Evolutionary conservation across 371 early-diverging fungal genomes (phyloP), one percentile per base, ranked within the genome.

Genomic region (Coemansia sp.): DNA sequence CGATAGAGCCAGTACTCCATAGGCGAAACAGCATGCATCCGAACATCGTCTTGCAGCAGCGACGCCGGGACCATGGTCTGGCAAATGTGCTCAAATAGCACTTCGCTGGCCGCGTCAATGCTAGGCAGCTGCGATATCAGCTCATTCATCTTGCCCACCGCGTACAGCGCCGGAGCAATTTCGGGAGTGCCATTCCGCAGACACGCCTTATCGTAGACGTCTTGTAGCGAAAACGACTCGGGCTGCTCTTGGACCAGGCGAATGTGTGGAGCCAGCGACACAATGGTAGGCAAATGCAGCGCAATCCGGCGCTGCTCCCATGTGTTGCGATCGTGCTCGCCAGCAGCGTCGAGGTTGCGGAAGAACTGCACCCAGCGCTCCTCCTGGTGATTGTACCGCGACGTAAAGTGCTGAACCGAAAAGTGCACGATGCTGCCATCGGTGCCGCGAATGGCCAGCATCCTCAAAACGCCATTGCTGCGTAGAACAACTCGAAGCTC

Each of bases 301-400:
- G 83, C 82, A 53, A 99, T 79, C 41, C 89, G 90, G 9, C 94
- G 88, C 71, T 80, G 74, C 61, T 75, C 80, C 80, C 71, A 68
- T 3, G 69, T 57, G 48, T 62, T 67, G 61, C 78, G 58, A 51
- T 71, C 81, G 23, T 72, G 62, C 70, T 73, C 94, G 49, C 96
- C 73, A 12, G 94, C 88, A 52, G 89, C 85, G 66, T 97, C 96
- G 40, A 98, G 75, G 48, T 96, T 87, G 48, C 95, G 85, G 82
- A 94, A 94, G 32, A 99, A 82, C 69, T 97, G 98, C 80, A 93
- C 84, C 60, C 95, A 86, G 65, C 95, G 85, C 81, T 98, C 98
- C 76, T 99, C 98, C 11, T 98, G 85, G 41, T 96, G 86, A 71
- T 90, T 89, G 61, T 89, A 90, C 40, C 94, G 84, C 2, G 93